phyloP scores from a whole-genome alignment of 2,329 filamentous ascomycete species.

The Pseudocercospora fuligena region DNA sequence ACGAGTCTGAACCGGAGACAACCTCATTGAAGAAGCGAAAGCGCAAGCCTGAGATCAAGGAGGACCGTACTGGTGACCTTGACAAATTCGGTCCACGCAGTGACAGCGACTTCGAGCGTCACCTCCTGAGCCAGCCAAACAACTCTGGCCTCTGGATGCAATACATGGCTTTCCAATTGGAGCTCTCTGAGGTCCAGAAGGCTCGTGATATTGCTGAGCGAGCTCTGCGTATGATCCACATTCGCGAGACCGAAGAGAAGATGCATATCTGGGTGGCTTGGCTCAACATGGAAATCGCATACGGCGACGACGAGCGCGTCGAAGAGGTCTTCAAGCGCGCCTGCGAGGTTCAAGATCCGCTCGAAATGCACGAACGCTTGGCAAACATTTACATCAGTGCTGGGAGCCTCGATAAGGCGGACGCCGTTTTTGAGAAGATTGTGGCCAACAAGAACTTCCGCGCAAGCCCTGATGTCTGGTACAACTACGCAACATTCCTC shows the following conservation, averaged over 20 bases:
- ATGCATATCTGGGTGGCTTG: conserved; percentile 94
- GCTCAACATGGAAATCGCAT: conserved; percentile 91
- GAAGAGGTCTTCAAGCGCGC: conserved; percentile 89
- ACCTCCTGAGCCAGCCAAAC: conserved; percentile 89
- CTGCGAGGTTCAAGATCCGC: conserved; percentile 89
- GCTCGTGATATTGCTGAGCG: conserved; percentile 89
- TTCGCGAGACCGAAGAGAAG: conserved; percentile 89
- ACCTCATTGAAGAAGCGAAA: conserved; percentile 58
- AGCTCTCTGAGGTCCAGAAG: conserved; percentile 85
- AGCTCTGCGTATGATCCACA: conserved; percentile 87
- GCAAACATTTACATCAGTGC: conserved; percentile 95
- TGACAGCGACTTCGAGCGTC: conserved; percentile 88
- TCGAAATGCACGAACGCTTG: conserved; percentile 86
- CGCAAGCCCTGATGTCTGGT: conserved; percentile 79
- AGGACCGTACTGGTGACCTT: conserved; percentile 90
- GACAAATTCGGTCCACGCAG: conserved; percentile 88
- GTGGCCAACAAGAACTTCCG: conserved; percentile 83
- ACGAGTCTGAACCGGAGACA: conserved; percentile 60
- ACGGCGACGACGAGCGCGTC: conserved; percentile 74
- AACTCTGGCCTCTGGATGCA: conserved; percentile 93
- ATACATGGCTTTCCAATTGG: conserved; percentile 99
- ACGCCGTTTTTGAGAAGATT: conserved; percentile 83
- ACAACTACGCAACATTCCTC: conserved; percentile 93
- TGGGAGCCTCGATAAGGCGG: conserved; percentile 82
- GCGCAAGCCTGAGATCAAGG: conserved; percentile 76